Evolutionary conservation across 345 rosid genomes (phyloP).

Genomic region (Kernera saxatilis): DNA sequence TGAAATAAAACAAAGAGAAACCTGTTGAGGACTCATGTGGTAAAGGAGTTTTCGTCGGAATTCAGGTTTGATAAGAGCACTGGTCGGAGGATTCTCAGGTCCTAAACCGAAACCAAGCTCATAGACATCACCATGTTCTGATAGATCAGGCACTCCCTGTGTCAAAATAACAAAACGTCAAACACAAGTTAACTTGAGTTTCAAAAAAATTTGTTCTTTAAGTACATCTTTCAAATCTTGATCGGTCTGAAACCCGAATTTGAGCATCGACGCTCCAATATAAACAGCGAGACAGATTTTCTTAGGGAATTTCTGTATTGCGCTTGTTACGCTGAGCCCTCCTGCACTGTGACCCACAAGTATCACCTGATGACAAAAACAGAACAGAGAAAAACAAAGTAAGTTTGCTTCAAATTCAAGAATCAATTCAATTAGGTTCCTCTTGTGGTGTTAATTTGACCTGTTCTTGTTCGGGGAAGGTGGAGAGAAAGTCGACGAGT

Average conservation of each 20-base stretch:
- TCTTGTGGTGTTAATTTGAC: conserved; percentile 23
- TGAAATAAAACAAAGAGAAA: conserved; percentile 24
- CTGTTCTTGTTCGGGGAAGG: conserved; percentile 56
- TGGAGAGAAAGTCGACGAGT: conserved; percentile 54
- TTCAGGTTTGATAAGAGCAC: conserved; percentile 51
- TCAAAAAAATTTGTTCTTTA: background rate
- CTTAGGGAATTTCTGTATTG: conserved; percentile 45
- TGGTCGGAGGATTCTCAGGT: conserved; percentile 64
- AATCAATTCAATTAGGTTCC: background rate
- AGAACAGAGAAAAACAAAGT: conserved; percentile 2
- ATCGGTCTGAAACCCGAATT: conserved; percentile 45
- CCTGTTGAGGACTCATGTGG: conserved; percentile 73
- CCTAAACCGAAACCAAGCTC: conserved; percentile 70
- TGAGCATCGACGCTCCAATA: conserved; percentile 81
- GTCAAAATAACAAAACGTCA: conserved; percentile 14
- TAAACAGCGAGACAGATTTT: conserved; percentile 65
- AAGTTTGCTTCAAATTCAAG: conserved; percentile 19
- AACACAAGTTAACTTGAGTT: conserved; percentile 15
- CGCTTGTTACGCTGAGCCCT: conserved; percentile 71
- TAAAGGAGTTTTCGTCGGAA: conserved; percentile 53
- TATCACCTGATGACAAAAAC: conserved; percentile 48
- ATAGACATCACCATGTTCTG: conserved; percentile 63
- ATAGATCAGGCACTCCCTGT: conserved; percentile 82
- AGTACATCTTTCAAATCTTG: conserved; percentile 61
- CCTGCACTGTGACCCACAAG: conserved; percentile 95